Base-by-base conservation (phyloP, 2,329 filamentous ascomycete genomes). In the Septoria petroselini region DNA sequence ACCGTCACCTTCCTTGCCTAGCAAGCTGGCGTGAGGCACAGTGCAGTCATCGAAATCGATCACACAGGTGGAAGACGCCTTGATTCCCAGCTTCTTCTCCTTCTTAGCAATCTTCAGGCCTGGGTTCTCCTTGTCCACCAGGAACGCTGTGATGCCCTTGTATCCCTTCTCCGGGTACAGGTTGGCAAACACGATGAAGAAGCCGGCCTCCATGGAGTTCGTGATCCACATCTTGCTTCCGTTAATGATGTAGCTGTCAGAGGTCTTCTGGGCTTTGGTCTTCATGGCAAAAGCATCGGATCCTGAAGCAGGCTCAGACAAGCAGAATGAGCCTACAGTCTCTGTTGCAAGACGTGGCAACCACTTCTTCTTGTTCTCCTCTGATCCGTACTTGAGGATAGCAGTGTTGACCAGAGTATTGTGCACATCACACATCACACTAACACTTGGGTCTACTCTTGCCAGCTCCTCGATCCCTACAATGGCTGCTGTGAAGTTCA, bases 221-320 rank as follows among this genome's bases (percentile, higher is more conserved):
- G 93, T 98, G 73, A 98, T 98, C 93, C 93, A 98, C 93, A 98
- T 98, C 81, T 98, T 98, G 71, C 82, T 84, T 41, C 93, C 93
- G 54, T 82, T 86, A 71, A 98, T 86, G 72, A 79, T 84, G 76
- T 91, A 98, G 27, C 91, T 90, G 58, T 83, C 80, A 17, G 82
- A 78, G 0, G 88, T 93, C 76, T 91, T 88, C 50, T 82, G 84
- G 35, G 93, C 93, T 70, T 88, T 91, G 50, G 93, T 97, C 60
- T 89, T 86, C 58, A 98, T 79, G 1, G 94, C 94, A 67, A 98
- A 98, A 33, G 93, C 93, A 68, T 98, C 93, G 1, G 90, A 95
- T 17, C 93, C 93, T 17, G 89, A 95, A 1, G 86, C 86, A 4
- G 61, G 63, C 41, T 63, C 58, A 12, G 58, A 63, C 21, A 65